Conservation (phyloP, 441 rosid species). For the Metrosideros polymorpha region DNA sequence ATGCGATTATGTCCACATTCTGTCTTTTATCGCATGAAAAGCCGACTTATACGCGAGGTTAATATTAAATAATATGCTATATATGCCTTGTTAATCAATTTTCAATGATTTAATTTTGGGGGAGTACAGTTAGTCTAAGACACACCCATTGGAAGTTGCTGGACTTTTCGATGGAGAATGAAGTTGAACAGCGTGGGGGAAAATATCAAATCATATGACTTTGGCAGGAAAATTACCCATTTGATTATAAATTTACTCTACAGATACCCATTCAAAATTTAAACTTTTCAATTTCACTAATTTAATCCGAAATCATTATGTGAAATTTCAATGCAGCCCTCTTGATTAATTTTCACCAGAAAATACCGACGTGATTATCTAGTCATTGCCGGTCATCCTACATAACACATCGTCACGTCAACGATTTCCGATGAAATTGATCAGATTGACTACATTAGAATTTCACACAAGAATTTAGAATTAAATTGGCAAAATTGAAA, state of each 20-base stretch:
- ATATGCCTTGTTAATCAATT: neutral
- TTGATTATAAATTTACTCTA: too few relatives aligned
- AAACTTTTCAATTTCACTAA: neutral
- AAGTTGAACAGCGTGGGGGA: too few relatives aligned
- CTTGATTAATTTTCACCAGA: neutral
- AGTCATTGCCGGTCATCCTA: neutral
- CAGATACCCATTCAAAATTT: neutral
- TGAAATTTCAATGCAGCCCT: neutral
- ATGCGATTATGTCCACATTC: neutral
- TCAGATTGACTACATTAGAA: fast-evolving
- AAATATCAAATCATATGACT: too few relatives aligned
- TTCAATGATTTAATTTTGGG: neutral
- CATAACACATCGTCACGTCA: neutral
- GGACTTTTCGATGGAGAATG: too few relatives aligned
- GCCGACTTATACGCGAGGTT: neutral
- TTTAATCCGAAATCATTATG: fast-evolving
- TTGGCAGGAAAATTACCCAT: too few relatives aligned
- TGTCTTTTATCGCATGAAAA: neutral
- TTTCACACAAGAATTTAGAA: neutral
- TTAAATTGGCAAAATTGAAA: neutral
- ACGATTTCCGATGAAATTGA: neutral
- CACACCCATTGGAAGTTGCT: too few relatives aligned
- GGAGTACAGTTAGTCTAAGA: too few relatives aligned
- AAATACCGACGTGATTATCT: fast-evolving
- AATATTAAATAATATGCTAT: neutral